Evolutionary conservation across 306 rosid species (phyloP).

Genomic region (Lagenaria siceraria): DNA sequence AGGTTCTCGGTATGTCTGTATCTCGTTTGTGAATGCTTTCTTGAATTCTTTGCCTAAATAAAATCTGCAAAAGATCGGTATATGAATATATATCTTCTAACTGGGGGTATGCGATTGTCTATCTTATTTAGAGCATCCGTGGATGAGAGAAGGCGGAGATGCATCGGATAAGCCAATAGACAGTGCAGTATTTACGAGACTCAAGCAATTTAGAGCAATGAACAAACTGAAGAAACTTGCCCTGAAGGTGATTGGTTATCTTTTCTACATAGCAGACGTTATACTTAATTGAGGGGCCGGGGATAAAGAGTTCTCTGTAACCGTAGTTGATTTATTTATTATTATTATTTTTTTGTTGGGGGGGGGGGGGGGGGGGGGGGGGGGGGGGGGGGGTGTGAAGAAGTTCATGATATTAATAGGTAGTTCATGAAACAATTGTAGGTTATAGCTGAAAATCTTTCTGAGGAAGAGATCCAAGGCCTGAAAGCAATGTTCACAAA

Average conservation of each 20-base stretch:
- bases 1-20: conserved; percentile 55
- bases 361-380: neutral
- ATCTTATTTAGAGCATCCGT: conserved; percentile 61
- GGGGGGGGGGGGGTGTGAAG: neutral
- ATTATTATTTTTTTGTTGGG: no score
- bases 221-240: conserved; percentile 89
- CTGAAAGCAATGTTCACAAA: conserved; percentile 74
- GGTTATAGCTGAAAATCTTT: conserved; percentile 90
- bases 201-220: conserved; percentile 96
- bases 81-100: neutral
- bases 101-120: neutral
- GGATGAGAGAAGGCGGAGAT: conserved; percentile 83
- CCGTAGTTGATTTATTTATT: neutral
- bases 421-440: conserved; percentile 8
- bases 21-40: neutral
- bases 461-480: conserved; percentile 87
- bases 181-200: conserved; percentile 82
- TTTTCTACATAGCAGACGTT: neutral
- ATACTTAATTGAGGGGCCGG: neutral
- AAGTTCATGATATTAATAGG: neutral
- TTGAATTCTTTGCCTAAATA: neutral
- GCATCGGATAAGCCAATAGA: conserved; percentile 91
- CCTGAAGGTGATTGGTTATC: conserved; percentile 22
- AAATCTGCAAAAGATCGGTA: neutral
- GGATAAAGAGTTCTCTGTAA: neutral